Conservation (phyloP, 768 basidiomycete species). For the Lanmaoa rubissima region DNA sequence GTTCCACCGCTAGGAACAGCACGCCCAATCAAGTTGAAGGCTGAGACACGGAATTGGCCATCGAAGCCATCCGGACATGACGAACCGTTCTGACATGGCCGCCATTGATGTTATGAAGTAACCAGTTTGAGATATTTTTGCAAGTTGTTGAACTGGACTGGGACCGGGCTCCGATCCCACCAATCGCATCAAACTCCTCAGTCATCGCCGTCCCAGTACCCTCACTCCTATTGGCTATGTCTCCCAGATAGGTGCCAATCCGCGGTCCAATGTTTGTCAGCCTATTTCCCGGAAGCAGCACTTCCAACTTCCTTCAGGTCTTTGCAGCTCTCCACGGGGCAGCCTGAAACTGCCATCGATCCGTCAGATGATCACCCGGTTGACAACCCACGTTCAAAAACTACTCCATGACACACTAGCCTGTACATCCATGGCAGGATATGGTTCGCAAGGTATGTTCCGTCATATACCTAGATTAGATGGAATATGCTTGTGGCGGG, state of each 20-base stretch:
- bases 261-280: too few relatives aligned
- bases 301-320: not conserved
- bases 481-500: not conserved
- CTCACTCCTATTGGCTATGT: not conserved
- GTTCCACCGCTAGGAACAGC: constrained; percentile 4
- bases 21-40: not conserved
- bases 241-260: not conserved
- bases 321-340: not conserved
- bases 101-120: not conserved
- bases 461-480: not conserved
- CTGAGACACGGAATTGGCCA: not conserved
- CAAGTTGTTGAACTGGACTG: not conserved
- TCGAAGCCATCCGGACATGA: not conserved
- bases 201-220: not conserved
- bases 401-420: not conserved
- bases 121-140: not conserved
- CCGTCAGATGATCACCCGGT: too few relatives aligned
- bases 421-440: not conserved
- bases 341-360: not conserved
- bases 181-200: not conserved
- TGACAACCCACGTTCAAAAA: not conserved
- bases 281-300: not conserved
- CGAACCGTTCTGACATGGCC: not conserved
- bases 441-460: not conserved
- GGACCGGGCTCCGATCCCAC: not conserved